Evolutionary conservation across 2,329 filamentous ascomycete genomes (phyloP).

Genomic region (Aureobasidium pullulans): DNA sequence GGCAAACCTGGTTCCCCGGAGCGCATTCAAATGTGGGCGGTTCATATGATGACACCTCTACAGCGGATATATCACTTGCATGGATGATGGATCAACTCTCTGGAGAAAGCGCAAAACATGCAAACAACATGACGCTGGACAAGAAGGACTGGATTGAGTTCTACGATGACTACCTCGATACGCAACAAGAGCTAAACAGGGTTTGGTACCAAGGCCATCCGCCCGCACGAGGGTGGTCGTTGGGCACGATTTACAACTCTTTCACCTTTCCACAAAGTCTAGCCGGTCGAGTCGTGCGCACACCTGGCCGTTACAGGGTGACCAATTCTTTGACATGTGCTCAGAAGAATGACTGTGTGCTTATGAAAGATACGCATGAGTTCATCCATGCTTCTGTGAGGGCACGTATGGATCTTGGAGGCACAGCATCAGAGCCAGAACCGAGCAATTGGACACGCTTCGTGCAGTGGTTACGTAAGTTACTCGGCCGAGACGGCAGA

Average conservation of each 20-base stretch:
- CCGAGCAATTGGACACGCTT: conserved; percentile 19
- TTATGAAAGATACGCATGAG: conserved; percentile 27
- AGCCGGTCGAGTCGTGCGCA: conserved; percentile 22
- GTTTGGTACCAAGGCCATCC: conserved; percentile 20
- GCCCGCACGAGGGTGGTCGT: conserved; percentile 22
- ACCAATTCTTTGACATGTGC: conserved; percentile 24
- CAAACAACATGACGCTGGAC: neutral
- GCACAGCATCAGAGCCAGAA: conserved; percentile 20
- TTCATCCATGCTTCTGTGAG: conserved; percentile 30
- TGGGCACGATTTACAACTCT: conserved; percentile 28
- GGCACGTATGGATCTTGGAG: conserved; percentile 27
- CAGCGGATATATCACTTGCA: conserved; percentile 32
- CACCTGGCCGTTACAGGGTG: conserved; percentile 26
- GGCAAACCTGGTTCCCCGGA: conserved; percentile 52
- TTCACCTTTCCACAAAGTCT: conserved; percentile 28
- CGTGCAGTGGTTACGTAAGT: conserved; percentile 13
- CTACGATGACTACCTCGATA: conserved; percentile 25
- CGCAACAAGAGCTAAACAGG: conserved; percentile 16
- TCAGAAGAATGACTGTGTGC: neutral
- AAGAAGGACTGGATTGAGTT: conserved; percentile 29
- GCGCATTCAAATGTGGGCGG: conserved; percentile 47
- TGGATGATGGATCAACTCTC: conserved; percentile 37
- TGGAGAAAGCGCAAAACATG: conserved; percentile 21
- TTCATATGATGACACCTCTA: conserved; percentile 28
- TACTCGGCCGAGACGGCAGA: conserved; percentile 13